Evolutionary conservation across 176 grass and related monocot species (phyloP).

Genomic region (Aechmea fasciata): DNA sequence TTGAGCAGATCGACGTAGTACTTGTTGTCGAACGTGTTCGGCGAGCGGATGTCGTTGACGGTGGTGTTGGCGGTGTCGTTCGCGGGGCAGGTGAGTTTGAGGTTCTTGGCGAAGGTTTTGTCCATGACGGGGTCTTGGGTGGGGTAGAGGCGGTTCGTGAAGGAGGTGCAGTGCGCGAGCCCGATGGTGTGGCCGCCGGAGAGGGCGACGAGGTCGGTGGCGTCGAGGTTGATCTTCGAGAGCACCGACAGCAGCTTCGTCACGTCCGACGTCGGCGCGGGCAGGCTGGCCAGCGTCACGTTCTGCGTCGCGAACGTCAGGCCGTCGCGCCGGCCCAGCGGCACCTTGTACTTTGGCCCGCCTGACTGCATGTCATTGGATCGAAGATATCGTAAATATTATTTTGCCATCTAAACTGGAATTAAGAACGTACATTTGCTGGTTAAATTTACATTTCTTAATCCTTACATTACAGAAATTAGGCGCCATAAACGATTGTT

Average conservation of each 20-base stretch:
- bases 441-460: no score
- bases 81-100: constrained; percentile 36
- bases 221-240: constrained; percentile 31
- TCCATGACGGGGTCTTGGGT: constrained; percentile 27
- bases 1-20: constrained; percentile 72
- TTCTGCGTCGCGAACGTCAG: not conserved
- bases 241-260: not conserved
- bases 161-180: constrained; percentile 42
- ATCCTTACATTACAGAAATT: no score
- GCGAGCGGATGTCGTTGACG: constrained; percentile 36
- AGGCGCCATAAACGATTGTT: no score
- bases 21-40: constrained; percentile 62
- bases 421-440: no score
- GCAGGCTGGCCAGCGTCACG: not conserved
- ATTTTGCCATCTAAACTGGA: no score
- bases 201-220: constrained; percentile 41
- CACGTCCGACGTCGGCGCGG: constrained; percentile 19
- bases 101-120: constrained; percentile 30
- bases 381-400: not conserved
- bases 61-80: constrained; percentile 20
- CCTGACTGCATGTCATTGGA: constrained; percentile 18
- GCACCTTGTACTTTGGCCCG: constrained; percentile 38
- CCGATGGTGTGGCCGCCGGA: constrained; percentile 74
- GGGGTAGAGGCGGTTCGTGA: constrained; percentile 34
- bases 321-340: constrained; percentile 43